Evolutionary conservation across 345 rosid genomes (phyloP).

Genomic region (Citrus reticulata): DNA sequence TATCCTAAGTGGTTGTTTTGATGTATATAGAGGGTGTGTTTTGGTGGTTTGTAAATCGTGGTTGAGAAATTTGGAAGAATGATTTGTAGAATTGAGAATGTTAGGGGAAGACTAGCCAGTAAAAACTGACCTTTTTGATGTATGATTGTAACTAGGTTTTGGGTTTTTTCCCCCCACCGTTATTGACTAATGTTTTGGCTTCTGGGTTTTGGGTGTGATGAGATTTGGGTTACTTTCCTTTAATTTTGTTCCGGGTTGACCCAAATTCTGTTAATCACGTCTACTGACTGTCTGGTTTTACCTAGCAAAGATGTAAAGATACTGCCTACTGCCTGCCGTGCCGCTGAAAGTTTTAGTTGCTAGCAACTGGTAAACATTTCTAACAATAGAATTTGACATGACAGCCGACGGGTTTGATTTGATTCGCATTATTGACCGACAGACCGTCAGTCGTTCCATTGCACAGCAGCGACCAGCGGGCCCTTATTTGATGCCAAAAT

Average conservation of each 20-base stretch:
- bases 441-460: not conserved
- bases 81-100: conserved; percentile 14
- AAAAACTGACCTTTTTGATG: conserved; percentile 37
- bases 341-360: too few relatives aligned
- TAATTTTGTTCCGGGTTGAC: conserved; percentile 24
- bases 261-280: conserved; percentile 19
- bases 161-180: conserved; percentile 1
- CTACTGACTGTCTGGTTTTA: conserved; percentile 22
- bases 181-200: conserved; percentile 4
- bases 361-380: not conserved
- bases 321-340: not conserved
- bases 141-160: conserved; percentile 35
- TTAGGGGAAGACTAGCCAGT: conserved; percentile 16
- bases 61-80: conserved; percentile 23
- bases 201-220: conserved; percentile 24
- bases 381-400: not conserved
- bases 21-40: conserved; percentile 48
- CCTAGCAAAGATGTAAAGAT: conserved; percentile 17
- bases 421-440: not conserved
- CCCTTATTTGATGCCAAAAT: not conserved
- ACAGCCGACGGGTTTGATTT: not conserved
- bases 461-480: not conserved
- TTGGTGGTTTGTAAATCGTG: conserved; percentile 55
- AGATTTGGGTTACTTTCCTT: conserved; percentile 26
- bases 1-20: conserved; percentile 14